Conservation (phyloP, 768 basidiomycete species). For the Calvatia gigantea region DNA sequence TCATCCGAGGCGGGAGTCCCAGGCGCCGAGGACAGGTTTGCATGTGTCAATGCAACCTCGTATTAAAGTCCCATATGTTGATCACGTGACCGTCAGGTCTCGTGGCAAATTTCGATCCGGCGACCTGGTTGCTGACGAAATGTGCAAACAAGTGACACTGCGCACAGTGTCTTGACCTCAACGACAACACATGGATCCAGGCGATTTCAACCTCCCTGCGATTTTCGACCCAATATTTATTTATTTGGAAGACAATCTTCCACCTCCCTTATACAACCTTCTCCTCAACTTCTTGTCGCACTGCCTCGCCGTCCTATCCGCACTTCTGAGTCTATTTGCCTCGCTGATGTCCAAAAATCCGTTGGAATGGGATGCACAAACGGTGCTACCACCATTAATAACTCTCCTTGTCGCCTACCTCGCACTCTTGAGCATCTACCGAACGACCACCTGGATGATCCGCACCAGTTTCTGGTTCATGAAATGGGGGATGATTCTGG, state of each 20-base stretch:
- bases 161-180: not conserved
- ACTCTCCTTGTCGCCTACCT: slow-evolving; percentile 71
- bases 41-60: not conserved
- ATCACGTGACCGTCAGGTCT: not conserved
- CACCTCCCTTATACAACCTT: slow-evolving; percentile 51
- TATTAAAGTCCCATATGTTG: not conserved
- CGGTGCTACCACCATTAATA: slow-evolving; percentile 69
- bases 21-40: slow-evolving; percentile 1
- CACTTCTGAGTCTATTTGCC: slow-evolving; percentile 43
- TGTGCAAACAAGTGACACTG: not conserved
- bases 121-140: not conserved
- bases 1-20: slow-evolving; percentile 1
- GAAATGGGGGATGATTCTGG: slow-evolving; percentile 73
- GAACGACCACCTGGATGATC: slow-evolving; percentile 74
- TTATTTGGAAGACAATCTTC: slow-evolving; percentile 52
- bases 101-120: not conserved
- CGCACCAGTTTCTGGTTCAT: slow-evolving; percentile 63
- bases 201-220: slow-evolving; percentile 36
- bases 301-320: slow-evolving; percentile 43
- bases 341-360: slow-evolving; percentile 50
- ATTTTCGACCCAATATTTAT: slow-evolving; percentile 52
- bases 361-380: slow-evolving; percentile 63
- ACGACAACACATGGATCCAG: slow-evolving; percentile 20
- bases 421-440: slow-evolving; percentile 72
- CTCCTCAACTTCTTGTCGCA: slow-evolving; percentile 51